These are phyloP conservation scores for Incumbomyces delicatus DNA, from an alignment of 2,329 filamentous ascomycete species.

Conservation along the genomic window DNA sequence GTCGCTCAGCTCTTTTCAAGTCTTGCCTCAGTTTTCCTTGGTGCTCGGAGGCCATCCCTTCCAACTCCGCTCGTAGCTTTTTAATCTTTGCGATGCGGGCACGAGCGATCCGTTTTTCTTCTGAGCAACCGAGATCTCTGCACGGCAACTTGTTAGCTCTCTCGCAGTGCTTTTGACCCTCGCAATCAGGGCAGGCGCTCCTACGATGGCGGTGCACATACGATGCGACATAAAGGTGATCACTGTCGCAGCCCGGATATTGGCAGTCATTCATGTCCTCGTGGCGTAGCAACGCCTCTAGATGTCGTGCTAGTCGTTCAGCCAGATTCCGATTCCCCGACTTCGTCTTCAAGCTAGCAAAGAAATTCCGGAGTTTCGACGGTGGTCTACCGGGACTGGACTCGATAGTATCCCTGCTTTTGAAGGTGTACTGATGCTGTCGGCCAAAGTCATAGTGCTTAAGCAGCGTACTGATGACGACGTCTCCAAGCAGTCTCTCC, in stretches of 20 bases:
- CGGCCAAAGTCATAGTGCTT: constrained; percentile 18
- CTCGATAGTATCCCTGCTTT: constrained; percentile 16
- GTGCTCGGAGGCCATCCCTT: too few species aligned
- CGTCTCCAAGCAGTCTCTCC: constrained; percentile 25
- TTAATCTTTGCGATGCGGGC: too few species aligned
- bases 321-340: constrained; percentile 2
- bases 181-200: background rate
- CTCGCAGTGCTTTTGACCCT: background rate
- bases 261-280: constrained; percentile 7
- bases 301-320: constrained; percentile 2
- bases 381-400: constrained; percentile 22
- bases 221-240: background rate
- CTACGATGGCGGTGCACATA: background rate
- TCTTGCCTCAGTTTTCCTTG: too few species aligned
- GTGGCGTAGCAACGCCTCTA: constrained; percentile 3
- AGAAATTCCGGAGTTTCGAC: constrained; percentile 23
- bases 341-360: constrained; percentile 12
- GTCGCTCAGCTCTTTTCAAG: too few species aligned
- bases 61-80: too few species aligned
- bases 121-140: constrained; percentile 12
- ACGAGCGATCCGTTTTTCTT: constrained; percentile 11
- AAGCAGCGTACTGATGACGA: constrained; percentile 22
- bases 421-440: background rate
- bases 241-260: background rate
- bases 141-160: background rate